phyloP scores from a whole-genome alignment of 1,139 yeast genomes.

The Entelexis sorbosivorans region DNA sequence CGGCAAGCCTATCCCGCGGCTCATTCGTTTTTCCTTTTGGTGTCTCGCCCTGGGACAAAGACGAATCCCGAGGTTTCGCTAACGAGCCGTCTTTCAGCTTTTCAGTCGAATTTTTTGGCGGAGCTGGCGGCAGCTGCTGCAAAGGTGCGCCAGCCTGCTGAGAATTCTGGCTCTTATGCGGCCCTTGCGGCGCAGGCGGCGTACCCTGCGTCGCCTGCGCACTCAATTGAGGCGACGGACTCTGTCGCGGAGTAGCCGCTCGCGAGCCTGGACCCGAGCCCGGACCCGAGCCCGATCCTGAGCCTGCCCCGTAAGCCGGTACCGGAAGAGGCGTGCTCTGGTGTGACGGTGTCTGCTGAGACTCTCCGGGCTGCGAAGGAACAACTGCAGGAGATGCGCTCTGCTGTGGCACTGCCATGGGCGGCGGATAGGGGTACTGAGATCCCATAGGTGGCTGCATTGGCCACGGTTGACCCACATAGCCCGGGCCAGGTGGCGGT shows the following conservation, averaged over 20 bases:
- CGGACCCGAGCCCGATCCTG: too few relatives aligned
- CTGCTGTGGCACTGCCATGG: not conserved
- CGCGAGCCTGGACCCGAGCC: too few relatives aligned
- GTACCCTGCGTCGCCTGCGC: too few relatives aligned
- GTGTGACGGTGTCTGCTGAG: not conserved
- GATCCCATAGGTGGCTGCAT: not conserved
- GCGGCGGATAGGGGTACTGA: not conserved
- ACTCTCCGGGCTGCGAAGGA: not conserved
- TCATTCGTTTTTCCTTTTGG: too few relatives aligned
- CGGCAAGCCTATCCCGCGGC: not conserved
- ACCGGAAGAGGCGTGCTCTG: not conserved
- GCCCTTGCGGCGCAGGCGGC: not conserved
- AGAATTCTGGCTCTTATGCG: too few relatives aligned
- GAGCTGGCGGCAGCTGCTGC: too few relatives aligned
- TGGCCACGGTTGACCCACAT: slow-evolving; percentile 2
- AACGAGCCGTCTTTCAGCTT: too few relatives aligned
- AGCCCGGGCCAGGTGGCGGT: not conserved
- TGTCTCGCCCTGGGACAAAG: too few relatives aligned
- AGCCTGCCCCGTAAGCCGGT: not conserved
- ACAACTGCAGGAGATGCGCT: not conserved
- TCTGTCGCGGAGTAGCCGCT: not conserved
- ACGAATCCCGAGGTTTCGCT: too few relatives aligned
- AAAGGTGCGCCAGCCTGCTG: too few relatives aligned
- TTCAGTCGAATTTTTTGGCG: too few relatives aligned
- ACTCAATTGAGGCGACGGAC: not conserved